These are phyloP conservation scores for Cyclotella baltica DNA, from an alignment of 108 stramenopile genomes.

Conservation along the genomic window DNA sequence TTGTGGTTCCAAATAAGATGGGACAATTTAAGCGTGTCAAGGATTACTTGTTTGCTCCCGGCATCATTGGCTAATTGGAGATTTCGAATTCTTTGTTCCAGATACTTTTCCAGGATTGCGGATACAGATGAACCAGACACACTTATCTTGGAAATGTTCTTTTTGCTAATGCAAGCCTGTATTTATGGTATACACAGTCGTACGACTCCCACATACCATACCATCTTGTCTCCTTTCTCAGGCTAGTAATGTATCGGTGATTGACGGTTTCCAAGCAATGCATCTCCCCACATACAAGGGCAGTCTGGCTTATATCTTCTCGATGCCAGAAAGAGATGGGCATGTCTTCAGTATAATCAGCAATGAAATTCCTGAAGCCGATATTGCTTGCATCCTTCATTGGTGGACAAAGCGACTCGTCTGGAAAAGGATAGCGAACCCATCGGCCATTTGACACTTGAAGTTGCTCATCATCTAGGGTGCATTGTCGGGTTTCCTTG, in stretches of 20 bases:
- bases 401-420: conserved; percentile 23
- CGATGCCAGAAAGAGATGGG: conserved; percentile 52
- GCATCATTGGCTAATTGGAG: not conserved
- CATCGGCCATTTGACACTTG: conserved; percentile 34
- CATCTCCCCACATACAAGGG: conserved; percentile 29
- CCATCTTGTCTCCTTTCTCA: conserved; percentile 23
- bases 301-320: conserved; percentile 43
- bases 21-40: conserved; percentile 39
- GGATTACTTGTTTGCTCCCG: conserved; percentile 12
- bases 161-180: not conserved
- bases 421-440: conserved; percentile 39
- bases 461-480: conserved; percentile 30
- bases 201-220: conserved; percentile 43
- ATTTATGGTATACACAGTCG: conserved; percentile 29
- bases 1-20: conserved; percentile 38
- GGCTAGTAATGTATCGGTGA: conserved; percentile 32
- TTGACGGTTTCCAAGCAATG: conserved; percentile 21
- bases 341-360: conserved; percentile 18
- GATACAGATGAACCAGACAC: not conserved
- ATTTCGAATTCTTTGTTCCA: not conserved
- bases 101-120: not conserved
- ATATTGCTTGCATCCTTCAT: not conserved
- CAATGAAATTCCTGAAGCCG: not conserved
- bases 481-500: conserved; percentile 15
- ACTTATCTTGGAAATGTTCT: not conserved